phyloP scores from a whole-genome alignment of 177 flowering plant species.

The Tripterygium wilfordii region DNA sequence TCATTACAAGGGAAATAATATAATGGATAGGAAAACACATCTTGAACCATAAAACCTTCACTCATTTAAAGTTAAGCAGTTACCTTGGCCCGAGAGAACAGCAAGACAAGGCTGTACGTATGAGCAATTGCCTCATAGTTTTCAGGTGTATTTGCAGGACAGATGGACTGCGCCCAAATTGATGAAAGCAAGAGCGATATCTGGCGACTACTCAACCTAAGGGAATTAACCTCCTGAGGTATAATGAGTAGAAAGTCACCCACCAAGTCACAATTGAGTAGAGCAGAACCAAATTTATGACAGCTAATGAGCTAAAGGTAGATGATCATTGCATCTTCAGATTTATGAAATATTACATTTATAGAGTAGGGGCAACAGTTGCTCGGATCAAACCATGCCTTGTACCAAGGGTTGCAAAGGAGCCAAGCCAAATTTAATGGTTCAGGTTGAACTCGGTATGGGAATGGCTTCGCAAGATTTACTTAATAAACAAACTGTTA shows the following conservation, averaged over 20 bases:
- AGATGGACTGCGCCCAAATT: constrained; percentile 83
- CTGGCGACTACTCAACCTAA: constrained; percentile 86
- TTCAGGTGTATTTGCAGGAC: constrained; percentile 75
- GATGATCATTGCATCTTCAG: no score
- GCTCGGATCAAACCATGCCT: no score
- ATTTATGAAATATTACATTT: no score
- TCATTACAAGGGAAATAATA: background rate
- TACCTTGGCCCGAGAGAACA: constrained; percentile 91
- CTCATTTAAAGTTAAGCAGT: constrained; percentile 2
- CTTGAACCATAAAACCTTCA: background rate
- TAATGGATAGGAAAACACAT: no score
- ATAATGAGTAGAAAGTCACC: constrained; percentile 4
- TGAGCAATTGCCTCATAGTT: constrained; percentile 94
- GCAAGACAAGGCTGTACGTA: constrained; percentile 76
- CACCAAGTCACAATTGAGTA: background rate
- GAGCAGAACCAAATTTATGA: background rate
- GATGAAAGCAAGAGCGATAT: constrained; percentile 80
- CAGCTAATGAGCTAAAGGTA: background rate
- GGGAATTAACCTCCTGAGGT: constrained; percentile 59
- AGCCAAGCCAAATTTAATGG: no score
- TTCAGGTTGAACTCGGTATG: no score
- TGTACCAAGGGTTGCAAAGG: no score
- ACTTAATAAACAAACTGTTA: no score
- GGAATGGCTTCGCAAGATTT: no score
- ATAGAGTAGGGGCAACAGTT: no score